phyloP scores from a whole-genome alignment of 768 basidiomycete genomes.

The Nidularia sp. region DNA sequence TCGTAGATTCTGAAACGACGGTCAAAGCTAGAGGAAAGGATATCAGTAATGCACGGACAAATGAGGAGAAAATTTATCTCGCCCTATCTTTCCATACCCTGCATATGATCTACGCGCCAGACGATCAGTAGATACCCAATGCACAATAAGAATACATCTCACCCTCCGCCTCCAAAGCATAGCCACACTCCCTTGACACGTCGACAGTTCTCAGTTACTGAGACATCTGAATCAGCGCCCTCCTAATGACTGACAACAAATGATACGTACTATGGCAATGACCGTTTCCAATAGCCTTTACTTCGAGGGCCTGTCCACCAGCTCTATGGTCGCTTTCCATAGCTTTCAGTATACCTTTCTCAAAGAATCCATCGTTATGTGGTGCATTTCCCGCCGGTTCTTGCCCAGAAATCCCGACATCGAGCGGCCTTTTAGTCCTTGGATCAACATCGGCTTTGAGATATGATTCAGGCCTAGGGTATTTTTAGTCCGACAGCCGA shows the following conservation, averaged over 20 bases:
- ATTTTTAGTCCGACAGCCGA: conserved; percentile 1
- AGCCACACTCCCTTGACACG: conserved; percentile 85
- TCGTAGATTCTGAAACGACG: conserved; percentile 88
- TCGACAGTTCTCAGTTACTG: conserved; percentile 87
- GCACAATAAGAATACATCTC: conserved; percentile 17
- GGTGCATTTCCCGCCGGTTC: conserved; percentile 63
- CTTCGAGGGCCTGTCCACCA: conserved; percentile 51
- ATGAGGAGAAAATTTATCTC: not conserved
- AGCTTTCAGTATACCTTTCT: conserved; percentile 72
- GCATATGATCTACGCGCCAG: conserved; percentile 62
- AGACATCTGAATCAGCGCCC: conserved; percentile 1
- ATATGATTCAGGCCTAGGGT: conserved; percentile 70
- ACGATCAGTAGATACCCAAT: not conserved
- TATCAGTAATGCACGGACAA: conserved; percentile 5
- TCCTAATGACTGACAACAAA: not conserved
- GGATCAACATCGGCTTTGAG: conserved; percentile 60
- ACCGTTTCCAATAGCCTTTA: conserved; percentile 88
- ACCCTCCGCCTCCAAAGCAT: conserved; percentile 88
- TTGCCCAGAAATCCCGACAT: conserved; percentile 60
- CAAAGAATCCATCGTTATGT: conserved; percentile 78
- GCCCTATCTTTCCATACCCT: conserved; percentile 78
- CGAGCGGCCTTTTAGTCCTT: conserved; percentile 55
- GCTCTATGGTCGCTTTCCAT: conserved; percentile 64
- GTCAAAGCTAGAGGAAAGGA: conserved; percentile 58
- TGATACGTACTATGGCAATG: conserved; percentile 73